These are phyloP conservation scores for Candida coleopterorum DNA, from an alignment of 805 yeast genomes.

Conservation along the genomic window DNA sequence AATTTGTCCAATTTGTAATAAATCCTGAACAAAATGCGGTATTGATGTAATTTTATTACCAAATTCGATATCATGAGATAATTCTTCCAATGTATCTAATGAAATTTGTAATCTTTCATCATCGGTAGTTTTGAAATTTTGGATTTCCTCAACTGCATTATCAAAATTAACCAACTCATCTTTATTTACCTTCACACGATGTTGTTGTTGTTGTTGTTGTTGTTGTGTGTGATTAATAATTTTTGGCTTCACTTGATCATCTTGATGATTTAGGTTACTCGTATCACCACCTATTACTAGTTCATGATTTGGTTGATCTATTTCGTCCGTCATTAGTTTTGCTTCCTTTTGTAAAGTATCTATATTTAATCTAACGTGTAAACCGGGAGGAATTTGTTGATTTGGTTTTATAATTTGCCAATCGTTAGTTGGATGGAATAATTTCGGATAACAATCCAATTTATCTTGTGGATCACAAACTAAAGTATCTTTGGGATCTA, in stretches of 20 bases:
- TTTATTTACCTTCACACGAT: slow-evolving; percentile 7
- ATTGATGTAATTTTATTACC: slow-evolving; percentile 46
- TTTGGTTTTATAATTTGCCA: slow-evolving; percentile 70
- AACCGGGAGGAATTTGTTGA: slow-evolving; percentile 78
- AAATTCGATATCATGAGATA: slow-evolving; percentile 61
- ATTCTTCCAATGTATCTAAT: slow-evolving; percentile 48
- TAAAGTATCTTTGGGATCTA: not conserved
- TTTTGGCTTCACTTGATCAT: too few relatives aligned
- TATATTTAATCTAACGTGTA: slow-evolving; percentile 69
- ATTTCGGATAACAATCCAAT: slow-evolving; percentile 39
- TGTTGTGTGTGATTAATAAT: slow-evolving; percentile 5
- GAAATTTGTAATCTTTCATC: slow-evolving; percentile 18
- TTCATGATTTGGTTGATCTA: slow-evolving; percentile 10
- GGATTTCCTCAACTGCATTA: slow-evolving; percentile 13
- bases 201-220: not conserved
- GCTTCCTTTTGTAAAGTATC: slow-evolving; percentile 73
- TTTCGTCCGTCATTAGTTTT: slow-evolving; percentile 41
- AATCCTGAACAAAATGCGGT: slow-evolving; percentile 23
- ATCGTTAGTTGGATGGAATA: slow-evolving; percentile 58
- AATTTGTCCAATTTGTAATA: slow-evolving; percentile 20
- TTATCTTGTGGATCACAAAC: slow-evolving; percentile 21
- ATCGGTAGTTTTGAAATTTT: slow-evolving; percentile 14
- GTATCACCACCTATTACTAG: slow-evolving; percentile 6
- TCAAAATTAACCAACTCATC: slow-evolving; percentile 17
- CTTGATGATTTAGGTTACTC: too few relatives aligned